phyloP scores from a whole-genome alignment of 2,329 filamentous ascomycete genomes.

The Epichloe aotearoae region DNA sequence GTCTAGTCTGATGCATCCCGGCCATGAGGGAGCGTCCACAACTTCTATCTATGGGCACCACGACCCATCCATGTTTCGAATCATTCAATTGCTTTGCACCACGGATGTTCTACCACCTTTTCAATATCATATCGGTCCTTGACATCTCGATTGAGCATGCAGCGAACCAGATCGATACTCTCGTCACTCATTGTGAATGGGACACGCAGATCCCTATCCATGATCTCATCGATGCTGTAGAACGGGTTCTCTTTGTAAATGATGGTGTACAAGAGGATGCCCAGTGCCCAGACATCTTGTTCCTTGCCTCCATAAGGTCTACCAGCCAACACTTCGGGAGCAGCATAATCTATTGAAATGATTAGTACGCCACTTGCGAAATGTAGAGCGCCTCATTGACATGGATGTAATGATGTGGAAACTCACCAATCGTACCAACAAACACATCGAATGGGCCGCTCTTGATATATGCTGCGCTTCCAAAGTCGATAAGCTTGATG shows the following conservation, averaged over 20 bases:
- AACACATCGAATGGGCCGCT: constrained; percentile 98
- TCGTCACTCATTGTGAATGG: constrained; percentile 82
- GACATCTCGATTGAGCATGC: constrained; percentile 88
- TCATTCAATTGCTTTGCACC: constrained; percentile 34
- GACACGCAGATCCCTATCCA: constrained; percentile 87
- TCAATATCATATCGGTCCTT: constrained; percentile 72
- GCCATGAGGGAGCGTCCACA: too few species aligned
- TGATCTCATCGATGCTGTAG: constrained; percentile 97
- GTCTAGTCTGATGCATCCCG: too few species aligned
- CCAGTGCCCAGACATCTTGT: constrained; percentile 96
- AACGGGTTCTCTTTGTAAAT: constrained; percentile 99
- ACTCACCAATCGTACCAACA: constrained; percentile 90
- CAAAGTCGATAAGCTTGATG: constrained; percentile 97
- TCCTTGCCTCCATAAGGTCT: constrained; percentile 88
- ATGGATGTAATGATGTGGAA: background rate
- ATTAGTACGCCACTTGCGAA: background rate
- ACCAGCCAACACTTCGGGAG: constrained; percentile 91
- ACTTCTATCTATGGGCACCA: background rate
- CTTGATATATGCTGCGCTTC: constrained; percentile 95
- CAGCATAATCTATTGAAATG: constrained; percentile 67
- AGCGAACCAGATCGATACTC: constrained; percentile 79
- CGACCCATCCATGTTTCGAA: background rate
- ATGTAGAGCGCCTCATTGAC: background rate
- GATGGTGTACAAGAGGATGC: constrained; percentile 94
- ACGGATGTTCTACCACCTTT: constrained; percentile 79